These are phyloP conservation scores for Cubamyces lactineus DNA, from an alignment of 768 basidiomycete species.

Conservation along the genomic window DNA sequence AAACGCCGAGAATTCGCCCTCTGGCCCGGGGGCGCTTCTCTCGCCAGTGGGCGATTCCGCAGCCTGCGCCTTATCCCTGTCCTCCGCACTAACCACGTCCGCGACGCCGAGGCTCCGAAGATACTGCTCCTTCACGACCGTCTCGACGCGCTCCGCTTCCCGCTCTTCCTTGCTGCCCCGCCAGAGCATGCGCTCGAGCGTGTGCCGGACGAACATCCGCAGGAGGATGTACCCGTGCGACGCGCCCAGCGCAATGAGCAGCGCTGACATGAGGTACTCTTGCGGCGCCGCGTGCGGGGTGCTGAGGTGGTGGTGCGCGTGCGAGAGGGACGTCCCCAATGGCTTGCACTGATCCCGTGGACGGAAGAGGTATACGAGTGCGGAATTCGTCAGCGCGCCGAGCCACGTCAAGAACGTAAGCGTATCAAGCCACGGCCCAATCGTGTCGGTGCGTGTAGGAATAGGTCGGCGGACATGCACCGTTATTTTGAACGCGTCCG, in stretches of 20 bases:
- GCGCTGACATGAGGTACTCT: constrained; percentile 35
- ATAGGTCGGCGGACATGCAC: constrained; percentile 83
- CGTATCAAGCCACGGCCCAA: constrained; percentile 93
- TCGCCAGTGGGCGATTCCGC: constrained; percentile 15
- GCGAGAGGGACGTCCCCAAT: constrained; percentile 32
- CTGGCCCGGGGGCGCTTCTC: constrained; percentile 19
- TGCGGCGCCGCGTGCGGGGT: constrained; percentile 16
- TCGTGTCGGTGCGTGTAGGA: constrained; percentile 84
- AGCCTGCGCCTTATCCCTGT: constrained; percentile 27
- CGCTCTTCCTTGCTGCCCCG: constrained; percentile 67
- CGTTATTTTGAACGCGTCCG: constrained; percentile 95
- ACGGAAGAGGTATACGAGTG: constrained; percentile 89
- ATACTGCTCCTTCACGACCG: constrained; percentile 51
- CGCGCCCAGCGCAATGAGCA: constrained; percentile 71
- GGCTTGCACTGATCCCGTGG: constrained; percentile 41
- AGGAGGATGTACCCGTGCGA: constrained; percentile 84
- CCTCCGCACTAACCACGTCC: constrained; percentile 29
- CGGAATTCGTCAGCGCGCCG: constrained; percentile 83
- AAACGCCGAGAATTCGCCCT: constrained; percentile 45
- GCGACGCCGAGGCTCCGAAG: constrained; percentile 37
- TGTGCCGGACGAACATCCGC: constrained; percentile 60
- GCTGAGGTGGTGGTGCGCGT: constrained; percentile 27
- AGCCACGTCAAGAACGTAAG: constrained; percentile 90
- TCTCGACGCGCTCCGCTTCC: constrained; percentile 58
- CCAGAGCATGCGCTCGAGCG: constrained; percentile 82